A percentile compares a stretch with the other conserved stretches of the same genome.
Evolutionary conservation across 441 rosid species (phyloP).

Genomic region (Arabidopsis hybrid): DNA sequence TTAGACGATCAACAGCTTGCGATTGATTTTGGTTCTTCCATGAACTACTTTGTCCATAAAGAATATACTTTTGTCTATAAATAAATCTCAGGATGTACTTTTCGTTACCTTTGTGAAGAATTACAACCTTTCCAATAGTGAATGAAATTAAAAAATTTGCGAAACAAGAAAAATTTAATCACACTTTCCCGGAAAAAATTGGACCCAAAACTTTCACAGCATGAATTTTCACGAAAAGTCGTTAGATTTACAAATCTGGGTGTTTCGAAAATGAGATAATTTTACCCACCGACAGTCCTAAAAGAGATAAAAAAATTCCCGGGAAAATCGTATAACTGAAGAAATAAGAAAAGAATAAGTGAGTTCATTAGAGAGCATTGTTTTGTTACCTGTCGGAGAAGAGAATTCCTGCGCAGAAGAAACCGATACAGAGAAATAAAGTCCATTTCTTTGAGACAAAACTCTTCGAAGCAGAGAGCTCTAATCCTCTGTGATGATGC

Average conservation of each 20-base stretch:
- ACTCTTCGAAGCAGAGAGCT: constrained; percentile 58
- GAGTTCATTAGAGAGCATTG: constrained; percentile 22
- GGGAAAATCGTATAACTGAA: constrained; percentile 3
- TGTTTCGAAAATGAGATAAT: neutral
- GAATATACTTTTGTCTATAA: constrained; percentile 17
- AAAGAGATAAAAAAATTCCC: neutral
- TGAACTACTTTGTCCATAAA: constrained; percentile 11
- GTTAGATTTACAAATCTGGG: constrained; percentile 14
- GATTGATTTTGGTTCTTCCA: constrained; percentile 7
- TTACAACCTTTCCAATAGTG: constrained; percentile 3
- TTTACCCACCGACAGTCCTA: constrained; percentile 29
- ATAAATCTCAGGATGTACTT: neutral
- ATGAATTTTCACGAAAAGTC: neutral
- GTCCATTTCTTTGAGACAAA: constrained; percentile 78
- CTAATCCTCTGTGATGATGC: constrained; percentile 71
- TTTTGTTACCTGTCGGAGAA: constrained; percentile 72
- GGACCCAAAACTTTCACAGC: neutral
- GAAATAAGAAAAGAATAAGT: neutral
- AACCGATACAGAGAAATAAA: constrained; percentile 74
- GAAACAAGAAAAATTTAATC: constrained; percentile 2
- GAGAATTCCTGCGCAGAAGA: constrained; percentile 89
- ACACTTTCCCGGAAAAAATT: constrained; percentile 1
- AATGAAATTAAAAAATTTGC: neutral
- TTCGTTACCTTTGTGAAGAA: neutral
- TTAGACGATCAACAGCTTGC: neutral